A percentile compares a stretch with the other conserved stretches of the same genome.
phyloP scores from a whole-genome alignment of 768 basidiomycete genomes.

The Suillus subluteus region DNA sequence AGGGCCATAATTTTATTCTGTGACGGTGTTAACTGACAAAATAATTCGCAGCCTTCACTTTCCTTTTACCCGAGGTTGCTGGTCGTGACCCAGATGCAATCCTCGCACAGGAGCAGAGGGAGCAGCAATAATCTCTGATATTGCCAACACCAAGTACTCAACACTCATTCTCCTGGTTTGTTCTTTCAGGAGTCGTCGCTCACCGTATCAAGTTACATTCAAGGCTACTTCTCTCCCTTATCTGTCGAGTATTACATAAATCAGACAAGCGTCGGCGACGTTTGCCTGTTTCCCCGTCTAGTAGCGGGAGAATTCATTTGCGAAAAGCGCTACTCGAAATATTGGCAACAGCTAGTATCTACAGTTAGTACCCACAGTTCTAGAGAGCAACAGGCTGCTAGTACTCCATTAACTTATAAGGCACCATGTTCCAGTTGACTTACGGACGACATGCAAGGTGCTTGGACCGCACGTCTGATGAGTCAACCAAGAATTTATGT shows the following conservation, averaged over 20 bases:
- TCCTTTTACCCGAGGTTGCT: slow-evolving; percentile 55
- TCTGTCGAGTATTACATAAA: neutral
- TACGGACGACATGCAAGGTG: neutral
- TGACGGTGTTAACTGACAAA: neutral
- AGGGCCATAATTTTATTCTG: slow-evolving; percentile 12
- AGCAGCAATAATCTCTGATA: slow-evolving; percentile 8
- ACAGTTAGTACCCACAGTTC: neutral
- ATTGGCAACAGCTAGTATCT: no score
- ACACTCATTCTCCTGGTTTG: neutral
- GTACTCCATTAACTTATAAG: neutral
- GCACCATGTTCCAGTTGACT: neutral
- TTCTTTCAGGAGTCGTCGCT: neutral
- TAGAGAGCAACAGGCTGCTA: neutral
- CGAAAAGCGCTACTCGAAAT: neutral
- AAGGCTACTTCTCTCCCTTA: neutral
- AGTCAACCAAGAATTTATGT: neutral
- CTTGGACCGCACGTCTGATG: neutral
- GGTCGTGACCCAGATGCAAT: slow-evolving; percentile 55
- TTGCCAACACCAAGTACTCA: no score
- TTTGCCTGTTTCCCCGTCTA: neutral
- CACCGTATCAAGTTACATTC: neutral
- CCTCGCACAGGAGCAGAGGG: slow-evolving; percentile 41
- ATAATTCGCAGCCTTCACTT: slow-evolving; percentile 35
- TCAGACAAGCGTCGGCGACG: neutral
- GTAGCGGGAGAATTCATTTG: neutral